Evolutionary conservation across 805 yeast species (phyloP).

Genomic region (Yamadazyma phyllophila): DNA sequence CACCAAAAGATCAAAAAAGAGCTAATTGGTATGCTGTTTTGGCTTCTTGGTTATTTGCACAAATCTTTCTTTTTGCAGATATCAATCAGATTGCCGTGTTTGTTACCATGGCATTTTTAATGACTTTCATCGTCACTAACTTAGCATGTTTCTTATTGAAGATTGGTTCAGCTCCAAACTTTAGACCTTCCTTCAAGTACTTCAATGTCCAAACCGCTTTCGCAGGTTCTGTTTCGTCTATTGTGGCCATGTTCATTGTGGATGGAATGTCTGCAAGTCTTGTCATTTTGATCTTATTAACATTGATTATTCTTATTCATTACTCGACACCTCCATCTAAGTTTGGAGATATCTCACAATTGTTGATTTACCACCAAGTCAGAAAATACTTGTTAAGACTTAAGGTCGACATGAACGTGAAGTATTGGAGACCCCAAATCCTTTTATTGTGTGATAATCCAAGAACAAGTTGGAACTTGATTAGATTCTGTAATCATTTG

Average conservation of each 20-base stretch:
- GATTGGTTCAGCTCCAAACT: constrained; percentile 95
- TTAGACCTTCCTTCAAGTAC: constrained; percentile 90
- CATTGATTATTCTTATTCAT: constrained; percentile 77
- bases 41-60: constrained; percentile 80
- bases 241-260: constrained; percentile 88
- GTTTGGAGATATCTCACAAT: constrained; percentile 98
- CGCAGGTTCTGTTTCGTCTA: constrained; percentile 65
- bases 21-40: constrained; percentile 68
- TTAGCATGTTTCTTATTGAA: constrained; percentile 87
- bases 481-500: constrained; percentile 88
- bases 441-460: constrained; percentile 88
- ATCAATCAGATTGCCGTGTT: constrained; percentile 92
- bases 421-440: constrained; percentile 98
- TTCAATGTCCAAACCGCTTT: constrained; percentile 82
- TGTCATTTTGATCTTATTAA: constrained; percentile 61
- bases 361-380: constrained; percentile 93
- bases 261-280: constrained; percentile 87
- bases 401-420: constrained; percentile 84
- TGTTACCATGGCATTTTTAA: constrained; percentile 94
- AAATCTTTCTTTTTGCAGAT: constrained; percentile 81
- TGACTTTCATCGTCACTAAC: constrained; percentile 94
- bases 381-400: constrained; percentile 82
- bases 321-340: constrained; percentile 91
- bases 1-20: constrained; percentile 39
- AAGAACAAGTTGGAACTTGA: constrained; percentile 85